These are phyloP conservation scores for Heteromeles arbutifolia DNA, from an alignment of 306 rosid species.

Conservation along the genomic window DNA sequence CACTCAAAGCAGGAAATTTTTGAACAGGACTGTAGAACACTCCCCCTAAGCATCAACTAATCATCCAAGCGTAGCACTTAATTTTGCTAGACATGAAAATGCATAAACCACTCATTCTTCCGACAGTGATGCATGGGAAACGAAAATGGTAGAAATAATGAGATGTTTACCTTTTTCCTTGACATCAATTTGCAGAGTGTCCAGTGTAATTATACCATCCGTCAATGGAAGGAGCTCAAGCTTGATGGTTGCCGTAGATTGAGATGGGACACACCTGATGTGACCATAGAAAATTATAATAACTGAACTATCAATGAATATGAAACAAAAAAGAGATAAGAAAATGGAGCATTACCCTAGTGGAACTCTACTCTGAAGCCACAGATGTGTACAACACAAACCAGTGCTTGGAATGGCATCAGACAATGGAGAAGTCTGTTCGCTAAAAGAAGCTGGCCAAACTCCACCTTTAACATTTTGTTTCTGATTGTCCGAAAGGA, in stretches of 20 bases:
- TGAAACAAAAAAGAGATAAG: not conserved
- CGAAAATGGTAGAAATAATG: not conserved
- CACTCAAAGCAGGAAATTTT: not conserved
- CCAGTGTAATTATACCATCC: constrained; percentile 78
- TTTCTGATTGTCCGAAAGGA: constrained; percentile 41
- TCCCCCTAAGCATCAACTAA: not conserved
- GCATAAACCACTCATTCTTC: not conserved
- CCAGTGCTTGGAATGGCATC: constrained; percentile 58
- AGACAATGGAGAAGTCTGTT: constrained; percentile 32
- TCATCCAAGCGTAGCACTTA: not conserved
- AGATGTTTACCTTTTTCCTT: constrained; percentile 66
- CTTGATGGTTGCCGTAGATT: constrained; percentile 72
- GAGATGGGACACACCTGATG: constrained; percentile 73
- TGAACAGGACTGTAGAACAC: not conserved
- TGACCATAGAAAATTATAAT: constrained; percentile 13
- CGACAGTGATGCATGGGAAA: not conserved
- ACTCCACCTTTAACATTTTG: constrained; percentile 23
- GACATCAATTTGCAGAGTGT: constrained; percentile 77
- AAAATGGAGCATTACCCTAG: constrained; percentile 54
- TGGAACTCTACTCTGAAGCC: constrained; percentile 97
- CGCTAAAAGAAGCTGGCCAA: constrained; percentile 36
- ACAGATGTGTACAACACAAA: constrained; percentile 74
- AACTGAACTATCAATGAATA: constrained; percentile 10
- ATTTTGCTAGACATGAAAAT: constrained; percentile 9
- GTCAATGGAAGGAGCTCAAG: constrained; percentile 94